Evolutionary conservation across 1,284 basidiomycete genomes (phyloP).

Genomic region (Moniliella sp.): DNA sequence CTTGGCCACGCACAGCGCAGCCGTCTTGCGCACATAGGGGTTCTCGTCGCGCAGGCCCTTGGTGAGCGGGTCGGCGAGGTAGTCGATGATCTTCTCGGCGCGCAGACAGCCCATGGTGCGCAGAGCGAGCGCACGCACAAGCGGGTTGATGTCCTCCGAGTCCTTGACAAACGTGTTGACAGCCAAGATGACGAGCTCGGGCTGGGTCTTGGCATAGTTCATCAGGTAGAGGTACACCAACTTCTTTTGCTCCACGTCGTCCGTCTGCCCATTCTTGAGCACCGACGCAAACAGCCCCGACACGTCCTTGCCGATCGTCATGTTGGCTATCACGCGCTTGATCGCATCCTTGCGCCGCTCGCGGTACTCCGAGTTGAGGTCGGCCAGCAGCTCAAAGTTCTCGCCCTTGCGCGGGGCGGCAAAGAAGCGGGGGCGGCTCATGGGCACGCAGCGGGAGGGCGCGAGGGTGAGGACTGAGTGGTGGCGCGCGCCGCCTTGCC

Average conservation of each 20-base stretch:
- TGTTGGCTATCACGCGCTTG: slow-evolving; percentile 59
- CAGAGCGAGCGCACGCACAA: slow-evolving; percentile 83
- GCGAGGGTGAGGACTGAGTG: too few relatives aligned
- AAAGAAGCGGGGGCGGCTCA: slow-evolving; percentile 33
- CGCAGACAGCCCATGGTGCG: slow-evolving; percentile 90
- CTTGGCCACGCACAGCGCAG: slow-evolving; percentile 80
- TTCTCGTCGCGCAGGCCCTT: slow-evolving; percentile 80
- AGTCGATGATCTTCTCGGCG: slow-evolving; percentile 96
- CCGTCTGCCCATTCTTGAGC: slow-evolving; percentile 90
- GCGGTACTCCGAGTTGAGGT: slow-evolving; percentile 72
- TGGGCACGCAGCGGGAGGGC: too few relatives aligned
- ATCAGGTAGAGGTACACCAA: slow-evolving; percentile 94
- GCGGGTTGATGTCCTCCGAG: slow-evolving; percentile 80
- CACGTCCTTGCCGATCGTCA: slow-evolving; percentile 88
- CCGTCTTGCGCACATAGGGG: slow-evolving; percentile 91
- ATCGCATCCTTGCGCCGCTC: slow-evolving; percentile 95
- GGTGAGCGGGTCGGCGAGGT: slow-evolving; percentile 75
- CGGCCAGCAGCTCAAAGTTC: slow-evolving; percentile 26
- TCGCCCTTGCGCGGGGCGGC: slow-evolving; percentile 31
- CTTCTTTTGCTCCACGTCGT: slow-evolving; percentile 83
- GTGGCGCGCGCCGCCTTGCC: too few relatives aligned
- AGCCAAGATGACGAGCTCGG: slow-evolving; percentile 86
- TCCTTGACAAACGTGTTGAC: slow-evolving; percentile 95
- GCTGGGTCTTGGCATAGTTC: slow-evolving; percentile 95
- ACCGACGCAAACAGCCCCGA: slow-evolving; percentile 79